These are phyloP conservation scores for Rhizophagus sp. DNA, from an alignment of 192 early-diverging fungal genomes.

Conservation along the genomic window DNA sequence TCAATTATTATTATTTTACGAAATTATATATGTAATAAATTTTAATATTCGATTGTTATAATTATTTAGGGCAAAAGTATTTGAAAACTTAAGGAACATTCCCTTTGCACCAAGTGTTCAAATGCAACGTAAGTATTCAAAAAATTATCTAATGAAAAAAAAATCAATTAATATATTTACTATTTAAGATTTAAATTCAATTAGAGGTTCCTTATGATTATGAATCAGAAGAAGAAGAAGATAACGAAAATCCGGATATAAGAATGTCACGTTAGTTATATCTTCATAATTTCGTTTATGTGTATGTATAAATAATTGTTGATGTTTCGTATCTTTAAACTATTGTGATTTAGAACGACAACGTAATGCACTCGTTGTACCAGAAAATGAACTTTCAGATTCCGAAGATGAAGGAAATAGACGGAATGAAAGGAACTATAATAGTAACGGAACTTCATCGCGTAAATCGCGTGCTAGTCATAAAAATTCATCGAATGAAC, in stretches of 20 bases:
- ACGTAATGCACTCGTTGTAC: constrained; percentile 63
- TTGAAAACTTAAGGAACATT: constrained; percentile 69
- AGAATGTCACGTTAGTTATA: constrained; percentile 60
- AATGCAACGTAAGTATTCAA: constrained; percentile 59
- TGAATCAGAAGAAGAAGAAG: constrained; percentile 64
- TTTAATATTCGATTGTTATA: not conserved
- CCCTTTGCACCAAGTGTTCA: constrained; percentile 77
- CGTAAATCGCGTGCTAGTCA: constrained; percentile 4
- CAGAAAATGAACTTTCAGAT: constrained; percentile 75
- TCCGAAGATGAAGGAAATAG: constrained; percentile 69
- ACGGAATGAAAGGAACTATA: constrained; percentile 34
- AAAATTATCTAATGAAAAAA: too few relatives aligned
- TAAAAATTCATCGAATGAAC: constrained; percentile 3
- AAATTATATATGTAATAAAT: not conserved
- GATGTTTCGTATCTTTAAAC: not conserved
- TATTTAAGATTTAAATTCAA: constrained; percentile 19
- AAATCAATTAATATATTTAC: not conserved
- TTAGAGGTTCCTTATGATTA: constrained; percentile 61
- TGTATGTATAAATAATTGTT: not conserved
- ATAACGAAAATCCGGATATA: constrained; percentile 58
- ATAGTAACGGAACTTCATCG: constrained; percentile 7
- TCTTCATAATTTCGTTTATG: not conserved
- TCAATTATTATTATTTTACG: too few relatives aligned
- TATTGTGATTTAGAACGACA: constrained; percentile 48
- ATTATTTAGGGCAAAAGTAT: constrained; percentile 46